A percentile compares a stretch with the other conserved stretches of the same genome.
These are phyloP conservation scores for Globisporangium camurandrum DNA, from an alignment of 352 stramenopile genomes.

Conservation along the genomic window DNA sequence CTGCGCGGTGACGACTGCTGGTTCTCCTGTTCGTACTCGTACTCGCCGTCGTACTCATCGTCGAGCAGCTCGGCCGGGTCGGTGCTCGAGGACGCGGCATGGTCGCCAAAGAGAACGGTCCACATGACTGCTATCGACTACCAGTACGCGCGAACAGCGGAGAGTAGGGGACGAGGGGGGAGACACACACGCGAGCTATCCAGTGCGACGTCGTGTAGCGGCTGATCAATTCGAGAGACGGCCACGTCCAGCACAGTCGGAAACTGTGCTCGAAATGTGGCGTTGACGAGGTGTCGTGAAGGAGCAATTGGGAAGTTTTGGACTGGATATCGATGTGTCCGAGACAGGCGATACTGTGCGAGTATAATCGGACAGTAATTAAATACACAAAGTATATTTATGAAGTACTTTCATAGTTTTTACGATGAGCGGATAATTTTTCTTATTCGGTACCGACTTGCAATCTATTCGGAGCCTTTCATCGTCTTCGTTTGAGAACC, in stretches of 20 bases:
- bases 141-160: no score
- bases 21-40: no score
- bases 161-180: neutral
- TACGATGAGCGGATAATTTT: neutral
- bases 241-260: no score
- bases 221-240: neutral
- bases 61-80: constrained; percentile 5
- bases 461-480: constrained; percentile 6
- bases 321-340: neutral
- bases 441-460: neutral
- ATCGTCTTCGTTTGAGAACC: constrained; percentile 18
- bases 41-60: constrained; percentile 7
- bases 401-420: no score
- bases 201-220: neutral
- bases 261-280: no score
- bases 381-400: no score
- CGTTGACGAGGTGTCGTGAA: neutral
- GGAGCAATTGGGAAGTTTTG: neutral
- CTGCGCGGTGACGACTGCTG: constrained; percentile 10
- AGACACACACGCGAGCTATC: neutral
- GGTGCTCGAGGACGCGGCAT: constrained; percentile 18
- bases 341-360: no score
- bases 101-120: constrained; percentile 55
- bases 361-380: no score
- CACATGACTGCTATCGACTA: no score